Evolutionary conservation across 208 protist genomes (phyloP), one percentile per base, ranked within the genome.

Genomic region (Lotmaria passim): DNA sequence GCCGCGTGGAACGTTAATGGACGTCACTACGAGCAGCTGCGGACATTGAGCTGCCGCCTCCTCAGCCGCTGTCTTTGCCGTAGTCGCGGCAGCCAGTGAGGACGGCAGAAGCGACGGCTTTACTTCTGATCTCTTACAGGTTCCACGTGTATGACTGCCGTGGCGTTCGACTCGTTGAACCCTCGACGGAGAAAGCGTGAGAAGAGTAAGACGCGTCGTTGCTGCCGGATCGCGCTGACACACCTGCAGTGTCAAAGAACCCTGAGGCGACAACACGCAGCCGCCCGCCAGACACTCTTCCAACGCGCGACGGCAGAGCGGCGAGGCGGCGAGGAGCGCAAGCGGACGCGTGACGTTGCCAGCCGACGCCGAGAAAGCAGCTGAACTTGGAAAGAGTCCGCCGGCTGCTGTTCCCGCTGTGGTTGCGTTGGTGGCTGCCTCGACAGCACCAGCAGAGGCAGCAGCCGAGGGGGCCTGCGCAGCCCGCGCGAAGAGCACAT

Each of bases 221-320:
- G 12, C 28, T 7, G 26, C 7, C 7, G 41, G 23, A 12, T 65
- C 44, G 17, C 31, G 31, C 11, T 21, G 44, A 1, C 59, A 66
- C 38, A 84, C 53, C 41, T 63, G 74, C 55, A 86, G 78, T n/a
- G 82, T 53, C 41, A 90, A 55, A 10, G 78, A 43, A 0, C 81
- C 78, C 8, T 59, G 58, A 28, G 81, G 81, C 1, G 84, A 68
- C 46, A 90, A 55, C 24, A 75, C 81, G 34, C 81, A 90, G 43
- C 84, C 81, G 5, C 74, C 70, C 0, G 50, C 21, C 6, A 76
- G 68, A 21, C 73, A 47, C 34, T 64, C 48, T 72, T 90, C 84
- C 44, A 84, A 46, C 26, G 64, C 68, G 8, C 81, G 57, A 14
- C 84, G 72, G 26, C 64, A 77, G 23, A 24, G 48, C 52, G 78